Base-by-base conservation (phyloP, 1,284 basidiomycete genomes). In the Leucocoprinus gongylophorus region DNA sequence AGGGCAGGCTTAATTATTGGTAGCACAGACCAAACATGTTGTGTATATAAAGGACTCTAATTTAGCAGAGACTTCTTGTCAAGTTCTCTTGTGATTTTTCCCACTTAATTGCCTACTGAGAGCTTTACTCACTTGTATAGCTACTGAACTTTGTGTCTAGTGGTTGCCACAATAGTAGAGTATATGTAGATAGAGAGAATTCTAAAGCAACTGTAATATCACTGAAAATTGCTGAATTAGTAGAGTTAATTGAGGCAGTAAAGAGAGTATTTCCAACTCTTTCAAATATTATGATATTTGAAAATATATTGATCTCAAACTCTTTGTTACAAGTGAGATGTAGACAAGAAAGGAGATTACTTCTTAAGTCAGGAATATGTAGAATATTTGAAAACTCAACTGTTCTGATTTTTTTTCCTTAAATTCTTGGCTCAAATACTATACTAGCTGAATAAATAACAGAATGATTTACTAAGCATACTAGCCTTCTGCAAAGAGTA, bases 361-460 rank as follows among this genome's bases (percentile, higher is more conserved):
- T 61, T n/a, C 51, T 42, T 3, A 69, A 58, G 1, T 47, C 50
- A 15, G 67, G 67, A 32, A 70, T 63, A 64, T 69, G 66, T 2
- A 71, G 59, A 18, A 69, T 67, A 53, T 58, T 53, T 43, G 49
- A 54, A 43, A 71, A 67, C 38, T 64, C 57, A 38, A 69, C 57
- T 46, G 47, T 37, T 46, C 50, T 43, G 9, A 20, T 28, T 30
- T 38, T 20, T 41, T 54, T 57, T 28, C 61, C 61, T 45, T 51
- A 49, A 29, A 62, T 46, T 9, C 54, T 33, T 18, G 62, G 68
- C 17, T 56, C 46, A 55, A 69, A 68, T 37, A 60, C 55, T 17
- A 70, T 66, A 48, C 65, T 65, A 41, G 55, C 62, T 43, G 61
- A 63, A 56, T 62, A 66, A 43, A 70, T 56, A 12, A 64, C 46